Percentiles rank a stretch among this genome's conserved stretches.
Conservation (phyloP, 1,139 yeast species). For the Scheffersomyces titani region DNA sequence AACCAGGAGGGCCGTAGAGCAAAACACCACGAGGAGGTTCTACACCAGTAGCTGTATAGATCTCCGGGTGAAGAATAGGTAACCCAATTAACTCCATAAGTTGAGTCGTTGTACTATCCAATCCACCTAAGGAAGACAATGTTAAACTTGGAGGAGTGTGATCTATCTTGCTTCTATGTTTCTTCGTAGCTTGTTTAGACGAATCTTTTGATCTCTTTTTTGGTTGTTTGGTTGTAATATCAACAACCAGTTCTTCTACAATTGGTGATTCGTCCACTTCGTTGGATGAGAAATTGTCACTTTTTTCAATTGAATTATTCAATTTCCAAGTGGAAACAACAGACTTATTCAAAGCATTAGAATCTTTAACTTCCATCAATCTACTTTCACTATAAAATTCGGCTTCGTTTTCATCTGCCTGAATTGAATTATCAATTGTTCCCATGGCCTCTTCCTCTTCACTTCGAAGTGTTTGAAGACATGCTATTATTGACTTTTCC, state of each 20-base stretch:
- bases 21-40: constrained; percentile 97
- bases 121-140: constrained; percentile 82
- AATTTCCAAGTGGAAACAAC: constrained; percentile 72
- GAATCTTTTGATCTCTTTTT: constrained; percentile 34
- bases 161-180: constrained; percentile 52
- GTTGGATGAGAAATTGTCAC: constrained; percentile 1
- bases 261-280: constrained; percentile 8
- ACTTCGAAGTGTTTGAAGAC: constrained; percentile 44
- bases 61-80: constrained; percentile 93
- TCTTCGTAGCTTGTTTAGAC: constrained; percentile 24
- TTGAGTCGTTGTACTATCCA: constrained; percentile 79
- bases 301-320: constrained; percentile 13
- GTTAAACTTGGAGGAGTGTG: constrained; percentile 71
- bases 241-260: constrained; percentile 9
- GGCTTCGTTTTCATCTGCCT: constrained; percentile 34
- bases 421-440: constrained; percentile 19
- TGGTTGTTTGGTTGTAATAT: constrained; percentile 13
- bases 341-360: constrained; percentile 72
- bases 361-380: constrained; percentile 60
- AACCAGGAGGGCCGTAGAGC: constrained; percentile 97
- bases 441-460: constrained; percentile 46
- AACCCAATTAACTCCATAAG: constrained; percentile 87
- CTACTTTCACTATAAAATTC: constrained; percentile 45
- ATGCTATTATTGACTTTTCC: constrained; percentile 60
- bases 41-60: constrained; percentile 82